These are phyloP conservation scores for Candida bentonensis DNA, from an alignment of 805 yeast genomes.

Conservation along the genomic window DNA sequence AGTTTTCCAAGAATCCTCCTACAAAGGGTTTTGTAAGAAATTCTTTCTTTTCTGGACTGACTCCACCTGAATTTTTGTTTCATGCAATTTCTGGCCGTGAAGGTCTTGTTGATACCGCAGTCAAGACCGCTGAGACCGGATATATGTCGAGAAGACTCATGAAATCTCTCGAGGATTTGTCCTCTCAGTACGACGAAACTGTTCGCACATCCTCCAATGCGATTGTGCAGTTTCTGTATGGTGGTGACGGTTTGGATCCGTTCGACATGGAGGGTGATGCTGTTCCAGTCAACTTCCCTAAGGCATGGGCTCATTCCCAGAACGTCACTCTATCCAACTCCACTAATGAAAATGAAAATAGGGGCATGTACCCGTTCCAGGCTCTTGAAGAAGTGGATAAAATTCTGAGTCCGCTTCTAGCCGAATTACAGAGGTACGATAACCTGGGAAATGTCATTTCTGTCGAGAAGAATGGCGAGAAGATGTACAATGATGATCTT, in stretches of 20 bases:
- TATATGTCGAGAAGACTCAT: conserved; percentile 95
- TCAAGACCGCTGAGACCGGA: conserved; percentile 98
- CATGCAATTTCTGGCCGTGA: conserved; percentile 99
- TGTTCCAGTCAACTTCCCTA: conserved; percentile 77
- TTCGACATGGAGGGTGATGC: conserved; percentile 99
- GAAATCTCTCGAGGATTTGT: conserved; percentile 94
- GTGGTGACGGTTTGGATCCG: conserved; percentile 98
- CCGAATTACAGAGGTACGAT: conserved; percentile 49
- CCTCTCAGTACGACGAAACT: conserved; percentile 84
- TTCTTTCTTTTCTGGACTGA: conserved; percentile 83
- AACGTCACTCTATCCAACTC: conserved; percentile 42
- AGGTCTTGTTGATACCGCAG: conserved; percentile 98
- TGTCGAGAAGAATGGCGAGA: conserved; percentile 17
- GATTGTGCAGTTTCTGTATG: conserved; percentile 93
- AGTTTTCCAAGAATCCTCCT: conserved; percentile 92
- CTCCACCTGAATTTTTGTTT: conserved; percentile 94
- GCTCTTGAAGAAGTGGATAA: conserved; percentile 40
- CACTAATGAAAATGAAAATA: conserved; percentile 29
- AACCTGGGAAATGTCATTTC: conserved; percentile 47
- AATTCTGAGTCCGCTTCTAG: conserved; percentile 48
- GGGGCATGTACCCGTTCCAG: conserved; percentile 57
- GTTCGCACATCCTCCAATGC: conserved; percentile 93
- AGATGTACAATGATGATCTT: conserved; percentile 29
- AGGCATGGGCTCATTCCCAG: conserved; percentile 89
- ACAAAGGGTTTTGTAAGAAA: conserved; percentile 96